These are phyloP conservation scores for Davidsoniella eucalypti DNA, from an alignment of 2,329 filamentous ascomycete species.

Conservation along the genomic window DNA sequence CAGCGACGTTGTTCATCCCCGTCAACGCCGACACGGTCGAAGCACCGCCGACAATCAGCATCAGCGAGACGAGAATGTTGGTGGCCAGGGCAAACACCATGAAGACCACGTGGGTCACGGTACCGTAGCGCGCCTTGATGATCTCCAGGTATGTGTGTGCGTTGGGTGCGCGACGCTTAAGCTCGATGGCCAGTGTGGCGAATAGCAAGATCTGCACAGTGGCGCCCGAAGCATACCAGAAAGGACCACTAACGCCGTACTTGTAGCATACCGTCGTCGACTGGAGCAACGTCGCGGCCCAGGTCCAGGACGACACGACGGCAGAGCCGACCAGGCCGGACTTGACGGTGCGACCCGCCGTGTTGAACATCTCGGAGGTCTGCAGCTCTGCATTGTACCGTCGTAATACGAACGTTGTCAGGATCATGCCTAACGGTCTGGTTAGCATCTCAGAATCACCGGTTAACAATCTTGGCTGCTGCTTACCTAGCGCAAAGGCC, in stretches of 20 bases:
- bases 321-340: conserved; percentile 75
- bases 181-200: conserved; percentile 74
- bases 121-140: conserved; percentile 65
- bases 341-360: conserved; percentile 75
- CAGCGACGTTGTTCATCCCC: conserved; percentile 47
- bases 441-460: not conserved
- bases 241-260: conserved; percentile 49
- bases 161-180: conserved; percentile 76
- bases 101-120: conserved; percentile 55
- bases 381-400: conserved; percentile 51
- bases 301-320: conserved; percentile 88
- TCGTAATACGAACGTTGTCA: conserved; percentile 54
- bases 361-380: conserved; percentile 86
- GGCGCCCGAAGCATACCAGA: conserved; percentile 51
- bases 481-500: conserved; percentile 27
- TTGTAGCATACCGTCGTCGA: conserved; percentile 68
- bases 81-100: conserved; percentile 70
- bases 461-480: not conserved
- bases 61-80: conserved; percentile 74
- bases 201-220: conserved; percentile 82
- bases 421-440: conserved; percentile 27
- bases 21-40: conserved; percentile 36
- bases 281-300: conserved; percentile 72
- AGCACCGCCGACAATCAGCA: conserved; percentile 67
- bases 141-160: conserved; percentile 76